These are phyloP conservation scores for Pulveroboletus ravenelii DNA, from an alignment of 768 basidiomycete species.

Conservation along the genomic window DNA sequence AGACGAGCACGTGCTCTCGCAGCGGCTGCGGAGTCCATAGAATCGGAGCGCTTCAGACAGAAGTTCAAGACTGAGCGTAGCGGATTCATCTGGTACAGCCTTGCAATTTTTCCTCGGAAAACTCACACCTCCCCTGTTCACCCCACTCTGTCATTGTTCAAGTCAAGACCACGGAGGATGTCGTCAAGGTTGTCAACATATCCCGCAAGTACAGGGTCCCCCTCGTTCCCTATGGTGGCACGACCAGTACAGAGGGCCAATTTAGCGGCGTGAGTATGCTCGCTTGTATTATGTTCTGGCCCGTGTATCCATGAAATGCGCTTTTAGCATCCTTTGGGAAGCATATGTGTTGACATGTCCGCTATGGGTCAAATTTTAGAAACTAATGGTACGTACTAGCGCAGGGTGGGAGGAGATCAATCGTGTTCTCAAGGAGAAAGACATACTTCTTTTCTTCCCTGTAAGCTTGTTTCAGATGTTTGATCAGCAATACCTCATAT, in stretches of 20 bases:
- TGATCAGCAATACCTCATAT: background rate
- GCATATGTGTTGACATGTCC: slow-evolving; percentile 64
- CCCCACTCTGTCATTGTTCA: slow-evolving; percentile 56
- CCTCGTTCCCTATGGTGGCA: slow-evolving; percentile 77
- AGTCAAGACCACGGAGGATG: slow-evolving; percentile 70
- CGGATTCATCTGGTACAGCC: no score
- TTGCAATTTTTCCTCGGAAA: slow-evolving; percentile 62
- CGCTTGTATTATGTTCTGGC: background rate
- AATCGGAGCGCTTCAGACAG: no score
- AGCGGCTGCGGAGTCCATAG: no score
- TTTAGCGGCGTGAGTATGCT: slow-evolving; percentile 57
- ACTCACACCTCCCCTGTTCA: slow-evolving; percentile 60
- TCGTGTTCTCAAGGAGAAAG: slow-evolving; percentile 56
- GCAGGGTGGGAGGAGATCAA: slow-evolving; percentile 79
- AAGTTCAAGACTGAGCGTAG: no score
- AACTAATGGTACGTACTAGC: slow-evolving; percentile 57
- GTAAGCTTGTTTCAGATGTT: slow-evolving; percentile 36
- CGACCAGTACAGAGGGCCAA: slow-evolving; percentile 85
- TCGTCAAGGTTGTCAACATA: slow-evolving; percentile 73
- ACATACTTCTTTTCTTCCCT: slow-evolving; percentile 82
- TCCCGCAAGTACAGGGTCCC: slow-evolving; percentile 72
- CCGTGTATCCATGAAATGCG: background rate
- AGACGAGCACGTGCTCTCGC: no score
- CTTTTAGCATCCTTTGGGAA: slow-evolving; percentile 42
- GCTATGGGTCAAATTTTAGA: slow-evolving; percentile 63